Percentiles rank a stretch among this genome's conserved stretches.
phyloP scores from a whole-genome alignment of 352 stramenopile species.

The Globisporangium orthogonon region DNA sequence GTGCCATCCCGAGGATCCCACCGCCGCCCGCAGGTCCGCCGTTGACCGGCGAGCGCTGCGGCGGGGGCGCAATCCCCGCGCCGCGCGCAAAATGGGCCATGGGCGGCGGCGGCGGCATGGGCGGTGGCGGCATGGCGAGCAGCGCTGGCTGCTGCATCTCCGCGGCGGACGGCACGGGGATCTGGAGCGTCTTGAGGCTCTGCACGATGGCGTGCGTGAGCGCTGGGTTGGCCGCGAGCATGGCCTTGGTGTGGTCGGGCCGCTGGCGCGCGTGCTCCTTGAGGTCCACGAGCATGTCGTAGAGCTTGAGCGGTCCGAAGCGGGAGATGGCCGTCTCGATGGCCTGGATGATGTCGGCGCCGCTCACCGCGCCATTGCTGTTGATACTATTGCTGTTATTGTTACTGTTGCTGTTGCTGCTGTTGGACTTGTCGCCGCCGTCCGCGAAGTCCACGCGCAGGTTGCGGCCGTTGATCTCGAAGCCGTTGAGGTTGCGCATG shows the following conservation, averaged over 20 bases:
- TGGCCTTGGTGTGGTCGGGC: constrained; percentile 70
- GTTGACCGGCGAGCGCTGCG: constrained; percentile 22
- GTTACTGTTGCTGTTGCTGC: constrained; percentile 25
- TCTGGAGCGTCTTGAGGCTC: constrained; percentile 81
- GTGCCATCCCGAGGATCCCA: constrained; percentile 14
- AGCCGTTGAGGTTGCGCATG: constrained; percentile 85
- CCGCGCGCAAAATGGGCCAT: constrained; percentile 5
- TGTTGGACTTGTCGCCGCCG: constrained; percentile 11
- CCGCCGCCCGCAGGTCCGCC: constrained; percentile 2
- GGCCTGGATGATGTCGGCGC: constrained; percentile 70
- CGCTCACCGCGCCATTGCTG: constrained; percentile 48
- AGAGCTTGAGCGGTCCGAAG: constrained; percentile 71
- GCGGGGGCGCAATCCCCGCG: constrained; percentile 10
- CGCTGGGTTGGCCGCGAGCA: constrained; percentile 66
- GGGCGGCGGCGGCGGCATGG: constrained; percentile 2
- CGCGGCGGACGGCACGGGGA: constrained; percentile 55
- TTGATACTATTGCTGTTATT: constrained; percentile 32
- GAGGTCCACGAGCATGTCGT: constrained; percentile 76
- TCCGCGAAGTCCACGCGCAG: constrained; percentile 60
- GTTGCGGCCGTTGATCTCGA: constrained; percentile 80
- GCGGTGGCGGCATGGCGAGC: constrained; percentile 11
- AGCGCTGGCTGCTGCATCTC: constrained; percentile 56
- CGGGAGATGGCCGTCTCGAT: constrained; percentile 69
- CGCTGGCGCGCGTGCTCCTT: constrained; percentile 75
- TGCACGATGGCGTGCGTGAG: constrained; percentile 83